Evolutionary conservation across 2,329 filamentous ascomycete genomes (phyloP).

Genomic region (Exutisphaerella laricina): DNA sequence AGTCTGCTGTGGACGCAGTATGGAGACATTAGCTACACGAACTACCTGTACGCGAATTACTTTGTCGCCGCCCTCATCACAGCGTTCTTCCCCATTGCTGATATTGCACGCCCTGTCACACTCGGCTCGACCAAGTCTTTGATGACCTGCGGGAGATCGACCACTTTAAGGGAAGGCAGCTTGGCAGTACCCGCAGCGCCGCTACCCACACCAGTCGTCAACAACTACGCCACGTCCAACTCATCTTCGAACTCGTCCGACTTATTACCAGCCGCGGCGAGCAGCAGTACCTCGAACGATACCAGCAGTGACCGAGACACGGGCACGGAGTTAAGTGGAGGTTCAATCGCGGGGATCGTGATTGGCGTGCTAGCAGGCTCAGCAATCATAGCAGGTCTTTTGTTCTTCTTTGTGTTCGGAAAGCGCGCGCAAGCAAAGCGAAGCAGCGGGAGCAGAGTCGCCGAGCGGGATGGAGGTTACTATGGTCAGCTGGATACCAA

Average conservation of each 20-base stretch:
- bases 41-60: conserved; percentile 10
- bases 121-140: neutral
- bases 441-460: neutral
- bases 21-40: neutral
- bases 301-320: too few relatives aligned
- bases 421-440: too few relatives aligned
- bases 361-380: neutral
- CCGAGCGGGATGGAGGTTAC: neutral
- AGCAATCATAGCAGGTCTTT: neutral
- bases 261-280: neutral
- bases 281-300: neutral
- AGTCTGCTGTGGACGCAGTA: neutral
- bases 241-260: neutral
- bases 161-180: neutral
- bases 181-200: neutral
- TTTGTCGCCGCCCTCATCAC: conserved; percentile 11
- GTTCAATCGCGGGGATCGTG: neutral
- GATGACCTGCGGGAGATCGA: neutral
- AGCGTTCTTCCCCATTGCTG: conserved; percentile 15
- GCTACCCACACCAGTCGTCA: neutral
- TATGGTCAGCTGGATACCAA: neutral
- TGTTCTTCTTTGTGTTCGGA: neutral
- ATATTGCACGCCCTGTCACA: conserved; percentile 2
- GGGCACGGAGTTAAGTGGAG: too few relatives aligned
- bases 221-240: neutral